Evolutionary conservation across 495 filamentous ascomycete genomes (phyloP), one percentile per base, ranked within the genome.

Genomic region (Thermothielavioides terrestris): DNA sequence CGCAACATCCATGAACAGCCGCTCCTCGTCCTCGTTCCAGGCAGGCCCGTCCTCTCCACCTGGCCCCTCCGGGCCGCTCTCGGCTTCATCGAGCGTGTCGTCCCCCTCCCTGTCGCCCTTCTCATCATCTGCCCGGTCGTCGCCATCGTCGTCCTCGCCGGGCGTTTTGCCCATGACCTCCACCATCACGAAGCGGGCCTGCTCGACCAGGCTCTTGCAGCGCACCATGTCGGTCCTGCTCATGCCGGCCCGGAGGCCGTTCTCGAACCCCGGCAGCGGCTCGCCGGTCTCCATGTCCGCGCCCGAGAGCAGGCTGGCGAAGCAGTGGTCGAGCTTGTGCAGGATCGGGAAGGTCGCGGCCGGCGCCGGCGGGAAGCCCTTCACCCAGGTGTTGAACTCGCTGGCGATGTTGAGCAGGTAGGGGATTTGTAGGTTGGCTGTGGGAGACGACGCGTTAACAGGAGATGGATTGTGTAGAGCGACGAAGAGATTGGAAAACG

Each of bases 161-260:
- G 57, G 53, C 27, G 62, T 67, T 44, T 64, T 72, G 34, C 65
- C 72, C 73, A 86, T 77, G 28, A 76, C 68, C 46, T 87, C 77
- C 18, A 85, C 76, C 25, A 88, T 77, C 17, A 78, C 55, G 22
- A 91, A 71, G 27, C 85, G 68, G 14, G 82, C 81, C 44, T 77
- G 71, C 63, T 89, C 84, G 2, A 86, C 84, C 20, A 90, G 60
- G 55, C 84, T 83, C 62, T 83, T 85, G 45, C 88, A 82, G 32
- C 89, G 76, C 15, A 95, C 86, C 72, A 88, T 92, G 61, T 94
- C 86, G 0, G 84, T 88, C 42, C 72, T 77, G 61, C 78, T 82
- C 56, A 77, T 62, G 8, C 73, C 76, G 3, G 40, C 58, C 22
- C 65, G 51, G 6, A 76, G 73, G 21, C 76, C 71, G 46, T 77